A percentile compares a stretch with the other conserved stretches of the same genome.
phyloP scores from a whole-genome alignment of 768 basidiomycete genomes.

The Boletus tomentosulus region DNA sequence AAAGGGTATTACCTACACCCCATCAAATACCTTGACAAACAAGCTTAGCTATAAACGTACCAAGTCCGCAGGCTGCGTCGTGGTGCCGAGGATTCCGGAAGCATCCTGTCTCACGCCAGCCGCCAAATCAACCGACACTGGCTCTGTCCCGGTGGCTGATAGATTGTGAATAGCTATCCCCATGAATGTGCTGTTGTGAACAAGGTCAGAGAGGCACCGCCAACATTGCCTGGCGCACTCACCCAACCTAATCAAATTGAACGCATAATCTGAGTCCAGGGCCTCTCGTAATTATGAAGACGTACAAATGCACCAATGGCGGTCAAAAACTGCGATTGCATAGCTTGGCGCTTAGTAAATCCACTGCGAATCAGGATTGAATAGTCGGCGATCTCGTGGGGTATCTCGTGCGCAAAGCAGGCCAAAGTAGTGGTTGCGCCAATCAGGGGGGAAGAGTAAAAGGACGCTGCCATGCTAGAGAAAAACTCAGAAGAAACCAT shows the following conservation, averaged over 20 bases:
- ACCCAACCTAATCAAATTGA: constrained; percentile 34
- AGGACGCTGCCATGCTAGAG: constrained; percentile 87
- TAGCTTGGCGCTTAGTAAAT: constrained; percentile 86
- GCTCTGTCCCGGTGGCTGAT: constrained; percentile 46
- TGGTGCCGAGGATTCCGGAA: constrained; percentile 78
- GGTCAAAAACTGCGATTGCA: constrained; percentile 90
- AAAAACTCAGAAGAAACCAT: constrained; percentile 1
- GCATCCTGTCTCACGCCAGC: constrained; percentile 75
- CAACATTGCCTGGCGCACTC: constrained; percentile 1
- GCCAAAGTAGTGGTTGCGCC: constrained; percentile 94
- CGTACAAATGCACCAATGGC: constrained; percentile 87
- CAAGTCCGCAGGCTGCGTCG: constrained; percentile 72
- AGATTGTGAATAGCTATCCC: constrained; percentile 82
- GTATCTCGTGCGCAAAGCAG: constrained; percentile 93
- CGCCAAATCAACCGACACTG: constrained; percentile 55
- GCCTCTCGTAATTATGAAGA: constrained; percentile 9
- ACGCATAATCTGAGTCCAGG: constrained; percentile 16
- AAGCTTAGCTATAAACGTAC: constrained; percentile 42
- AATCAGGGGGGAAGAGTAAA: constrained; percentile 91
- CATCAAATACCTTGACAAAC: constrained; percentile 13
- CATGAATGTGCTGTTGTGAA: constrained; percentile 65
- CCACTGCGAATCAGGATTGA: constrained; percentile 89
- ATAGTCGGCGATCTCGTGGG: constrained; percentile 96
- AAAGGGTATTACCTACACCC: constrained; percentile 74
- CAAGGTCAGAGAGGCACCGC: constrained; percentile 3